Conservation (phyloP, 2,329 filamentous ascomycete genomes). For the Coniochaeta ligniaria region DNA sequence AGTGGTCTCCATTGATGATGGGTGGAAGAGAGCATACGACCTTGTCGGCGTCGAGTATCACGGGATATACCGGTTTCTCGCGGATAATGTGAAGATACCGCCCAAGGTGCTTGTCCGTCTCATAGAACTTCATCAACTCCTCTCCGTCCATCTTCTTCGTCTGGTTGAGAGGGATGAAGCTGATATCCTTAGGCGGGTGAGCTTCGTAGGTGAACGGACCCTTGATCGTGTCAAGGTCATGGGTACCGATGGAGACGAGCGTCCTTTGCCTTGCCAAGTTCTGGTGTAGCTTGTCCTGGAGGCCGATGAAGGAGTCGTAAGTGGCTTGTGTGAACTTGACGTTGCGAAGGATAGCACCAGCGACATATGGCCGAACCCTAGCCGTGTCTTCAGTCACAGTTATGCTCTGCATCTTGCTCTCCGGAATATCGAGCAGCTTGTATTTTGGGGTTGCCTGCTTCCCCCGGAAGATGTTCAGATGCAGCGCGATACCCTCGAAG, state of each 20-base stretch:
- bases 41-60: conserved; percentile 85
- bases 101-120: conserved; percentile 86
- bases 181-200: conserved; percentile 82
- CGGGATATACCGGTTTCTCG: conserved; percentile 89
- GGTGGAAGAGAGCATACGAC: conserved; percentile 89
- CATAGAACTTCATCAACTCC: conserved; percentile 91
- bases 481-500: conserved; percentile 92
- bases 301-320: conserved; percentile 94
- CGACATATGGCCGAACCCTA: conserved; percentile 79
- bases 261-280: conserved; percentile 91
- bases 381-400: conserved; percentile 69
- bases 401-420: conserved; percentile 71
- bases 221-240: conserved; percentile 88
- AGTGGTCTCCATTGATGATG: conserved; percentile 96
- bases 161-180: conserved; percentile 87
- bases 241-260: conserved; percentile 75
- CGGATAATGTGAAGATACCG: conserved; percentile 90
- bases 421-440: conserved; percentile 62
- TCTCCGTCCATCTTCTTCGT: conserved; percentile 78
- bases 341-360: conserved; percentile 81
- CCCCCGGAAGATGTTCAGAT: conserved; percentile 90
- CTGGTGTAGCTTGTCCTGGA: conserved; percentile 97
- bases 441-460: conserved; percentile 73
- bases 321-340: conserved; percentile 85
- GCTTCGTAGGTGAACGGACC: conserved; percentile 98